A percentile compares a stretch with the other conserved stretches of the same genome.
phyloP scores from a whole-genome alignment of 2,329 filamentous ascomycete species.

The Tolypocladium album region DNA sequence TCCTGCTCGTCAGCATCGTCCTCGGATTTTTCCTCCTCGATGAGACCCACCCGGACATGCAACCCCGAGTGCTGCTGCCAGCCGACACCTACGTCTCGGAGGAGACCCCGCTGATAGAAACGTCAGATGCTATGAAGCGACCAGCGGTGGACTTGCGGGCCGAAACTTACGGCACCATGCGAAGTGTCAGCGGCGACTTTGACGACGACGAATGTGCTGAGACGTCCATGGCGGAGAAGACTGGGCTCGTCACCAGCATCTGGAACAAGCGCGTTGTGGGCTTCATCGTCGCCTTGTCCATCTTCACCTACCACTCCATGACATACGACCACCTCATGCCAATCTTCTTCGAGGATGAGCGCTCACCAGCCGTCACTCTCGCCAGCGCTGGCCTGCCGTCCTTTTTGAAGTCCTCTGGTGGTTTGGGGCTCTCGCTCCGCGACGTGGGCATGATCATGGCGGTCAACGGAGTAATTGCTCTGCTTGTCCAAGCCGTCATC shows the following conservation, averaged over 20 bases:
- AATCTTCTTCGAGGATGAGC: slow-evolving; percentile 81
- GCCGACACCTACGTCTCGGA: slow-evolving; percentile 44
- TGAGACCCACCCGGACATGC: slow-evolving; percentile 82
- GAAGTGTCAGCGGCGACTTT: slow-evolving; percentile 33
- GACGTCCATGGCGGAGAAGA: slow-evolving; percentile 21
- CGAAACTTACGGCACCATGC: slow-evolving; percentile 73
- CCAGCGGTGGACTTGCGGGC: slow-evolving; percentile 61
- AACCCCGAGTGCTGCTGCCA: slow-evolving; percentile 38
- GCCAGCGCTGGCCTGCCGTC: slow-evolving; percentile 20
- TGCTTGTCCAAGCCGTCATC: slow-evolving; percentile 48
- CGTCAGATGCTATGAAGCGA: slow-evolving; percentile 63
- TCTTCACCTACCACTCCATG: slow-evolving; percentile 95
- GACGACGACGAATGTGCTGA: slow-evolving; percentile 21
- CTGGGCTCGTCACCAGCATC: slow-evolving; percentile 24
- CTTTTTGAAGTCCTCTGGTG: slow-evolving; percentile 47
- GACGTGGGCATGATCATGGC: slow-evolving; percentile 52
- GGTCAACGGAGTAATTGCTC: slow-evolving; percentile 45
- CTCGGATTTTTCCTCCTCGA: slow-evolving; percentile 72
- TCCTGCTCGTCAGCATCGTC: slow-evolving; percentile 70
- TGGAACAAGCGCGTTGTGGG: slow-evolving; percentile 56
- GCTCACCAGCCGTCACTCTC: slow-evolving; percentile 29
- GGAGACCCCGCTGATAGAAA: slow-evolving; percentile 65
- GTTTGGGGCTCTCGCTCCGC: slow-evolving; percentile 51
- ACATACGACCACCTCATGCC: slow-evolving; percentile 85
- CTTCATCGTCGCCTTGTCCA: slow-evolving; percentile 70